Evolutionary conservation across 2,329 filamentous ascomycete genomes (phyloP).

Genomic region (Fusarium pseudograminearum): DNA sequence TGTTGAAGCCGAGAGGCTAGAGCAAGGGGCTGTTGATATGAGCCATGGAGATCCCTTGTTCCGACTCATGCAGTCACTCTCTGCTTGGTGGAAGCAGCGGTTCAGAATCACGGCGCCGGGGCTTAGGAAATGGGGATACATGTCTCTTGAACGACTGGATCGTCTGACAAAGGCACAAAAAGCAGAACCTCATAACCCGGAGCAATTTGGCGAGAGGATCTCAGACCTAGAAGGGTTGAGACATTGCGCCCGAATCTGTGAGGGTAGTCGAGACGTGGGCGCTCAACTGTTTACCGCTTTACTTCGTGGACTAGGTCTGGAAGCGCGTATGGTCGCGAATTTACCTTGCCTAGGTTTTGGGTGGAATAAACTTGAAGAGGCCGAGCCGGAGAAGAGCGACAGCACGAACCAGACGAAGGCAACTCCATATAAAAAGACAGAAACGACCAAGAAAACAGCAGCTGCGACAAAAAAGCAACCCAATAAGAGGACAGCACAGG

Average conservation of each 20-base stretch:
- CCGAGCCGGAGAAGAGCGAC: constrained; percentile 63
- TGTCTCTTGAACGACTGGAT: constrained; percentile 79
- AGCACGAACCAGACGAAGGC: background rate
- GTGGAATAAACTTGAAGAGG: constrained; percentile 89
- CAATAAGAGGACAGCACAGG: constrained; percentile 23
- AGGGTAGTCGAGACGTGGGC: constrained; percentile 88
- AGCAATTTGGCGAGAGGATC: constrained; percentile 82
- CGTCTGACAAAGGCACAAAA: constrained; percentile 78
- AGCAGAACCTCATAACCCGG: constrained; percentile 69
- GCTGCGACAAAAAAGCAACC: constrained; percentile 7
- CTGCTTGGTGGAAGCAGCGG: constrained; percentile 87
- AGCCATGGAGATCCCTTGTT: constrained; percentile 86
- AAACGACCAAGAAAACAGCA: background rate
- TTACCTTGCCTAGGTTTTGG: constrained; percentile 90
- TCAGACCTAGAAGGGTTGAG: constrained; percentile 75
- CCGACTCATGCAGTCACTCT: constrained; percentile 79
- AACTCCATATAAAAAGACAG: constrained; percentile 20
- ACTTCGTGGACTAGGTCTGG: constrained; percentile 81
- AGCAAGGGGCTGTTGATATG: constrained; percentile 78
- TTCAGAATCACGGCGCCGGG: constrained; percentile 84
- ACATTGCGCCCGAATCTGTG: constrained; percentile 73
- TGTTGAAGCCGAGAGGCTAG: constrained; percentile 73
- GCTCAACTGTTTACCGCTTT: constrained; percentile 91
- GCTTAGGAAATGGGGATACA: constrained; percentile 90
- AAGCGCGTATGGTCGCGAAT: constrained; percentile 85